These are phyloP conservation scores for Aspergillus ustus DNA, from an alignment of 2,329 filamentous ascomycete species.

Conservation along the genomic window DNA sequence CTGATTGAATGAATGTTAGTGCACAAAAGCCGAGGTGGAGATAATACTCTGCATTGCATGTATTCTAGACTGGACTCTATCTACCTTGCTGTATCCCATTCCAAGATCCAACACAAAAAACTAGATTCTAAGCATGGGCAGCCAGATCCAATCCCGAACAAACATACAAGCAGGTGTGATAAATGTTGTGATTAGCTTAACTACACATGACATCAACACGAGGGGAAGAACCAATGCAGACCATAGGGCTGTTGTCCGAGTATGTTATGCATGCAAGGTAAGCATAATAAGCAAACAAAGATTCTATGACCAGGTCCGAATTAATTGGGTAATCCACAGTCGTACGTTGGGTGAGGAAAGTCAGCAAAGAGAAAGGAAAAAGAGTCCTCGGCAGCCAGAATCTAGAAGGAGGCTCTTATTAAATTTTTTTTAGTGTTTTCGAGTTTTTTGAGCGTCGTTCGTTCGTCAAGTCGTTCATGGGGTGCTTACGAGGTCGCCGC, in stretches of 20 bases:
- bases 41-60: not conserved
- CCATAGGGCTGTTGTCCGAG: not conserved
- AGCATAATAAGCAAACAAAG: not conserved
- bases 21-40: not conserved
- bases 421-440: not conserved
- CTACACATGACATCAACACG: not conserved
- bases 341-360: not conserved
- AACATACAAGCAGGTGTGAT: not conserved
- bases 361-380: not conserved
- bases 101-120: not conserved
- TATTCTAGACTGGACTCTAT: not conserved
- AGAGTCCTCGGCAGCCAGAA: not conserved
- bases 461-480: not conserved
- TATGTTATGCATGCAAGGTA: not conserved
- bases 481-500: slow-evolving; percentile 3
- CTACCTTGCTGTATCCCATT: not conserved
- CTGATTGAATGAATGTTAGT: no score
- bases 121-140: not conserved
- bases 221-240: not conserved
- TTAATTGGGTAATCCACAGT: not conserved
- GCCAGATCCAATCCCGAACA: not conserved
- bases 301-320: not conserved
- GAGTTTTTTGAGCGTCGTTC: not conserved
- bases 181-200: not conserved
- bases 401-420: not conserved